phyloP scores from a whole-genome alignment of 164 flowering plant genomes.

The Berberis vulgaris region DNA sequence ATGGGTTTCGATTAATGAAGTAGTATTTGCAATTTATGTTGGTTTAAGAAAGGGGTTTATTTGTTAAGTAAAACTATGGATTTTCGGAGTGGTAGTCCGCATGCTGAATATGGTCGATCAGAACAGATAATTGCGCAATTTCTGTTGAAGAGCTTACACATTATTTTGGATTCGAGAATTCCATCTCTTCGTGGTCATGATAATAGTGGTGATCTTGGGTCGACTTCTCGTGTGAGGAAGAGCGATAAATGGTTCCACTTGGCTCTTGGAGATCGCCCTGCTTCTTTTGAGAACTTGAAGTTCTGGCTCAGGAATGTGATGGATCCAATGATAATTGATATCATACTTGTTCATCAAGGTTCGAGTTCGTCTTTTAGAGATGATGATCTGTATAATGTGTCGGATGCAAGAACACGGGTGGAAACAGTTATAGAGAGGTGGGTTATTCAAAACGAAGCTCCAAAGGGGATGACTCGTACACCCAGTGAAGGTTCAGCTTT shows the following conservation, averaged over 20 bases:
- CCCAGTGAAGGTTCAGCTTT: slow-evolving; percentile 26
- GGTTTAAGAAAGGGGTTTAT: neutral
- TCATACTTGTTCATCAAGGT: slow-evolving; percentile 59
- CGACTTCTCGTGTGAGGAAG: slow-evolving; percentile 36
- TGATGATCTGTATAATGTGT: slow-evolving; percentile 12
- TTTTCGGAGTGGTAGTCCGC: slow-evolving; percentile 29
- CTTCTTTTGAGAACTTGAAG: slow-evolving; percentile 53
- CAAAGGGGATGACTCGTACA: slow-evolving; percentile 25
- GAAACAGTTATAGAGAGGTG: slow-evolving; percentile 90
- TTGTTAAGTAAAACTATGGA: slow-evolving; percentile 26
- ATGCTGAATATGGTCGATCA: slow-evolving; percentile 38
- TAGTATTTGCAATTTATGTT: neutral
- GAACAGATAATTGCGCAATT: slow-evolving; percentile 77
- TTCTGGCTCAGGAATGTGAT: slow-evolving; percentile 62
- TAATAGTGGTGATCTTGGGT: slow-evolving; percentile 25
- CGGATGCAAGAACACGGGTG: slow-evolving; percentile 9
- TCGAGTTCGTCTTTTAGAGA: slow-evolving; percentile 15
- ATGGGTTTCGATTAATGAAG: neutral
- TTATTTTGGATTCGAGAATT: slow-evolving; percentile 67
- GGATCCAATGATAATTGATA: slow-evolving; percentile 79
- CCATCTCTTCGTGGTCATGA: slow-evolving; percentile 39
- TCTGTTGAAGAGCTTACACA: slow-evolving; percentile 60
- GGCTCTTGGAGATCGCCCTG: slow-evolving; percentile 64
- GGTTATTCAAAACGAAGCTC: slow-evolving; percentile 63
- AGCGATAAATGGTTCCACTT: slow-evolving; percentile 84